Conservation (phyloP, 371 early-diverging fungal species). For the Chytridium lagenaria region DNA sequence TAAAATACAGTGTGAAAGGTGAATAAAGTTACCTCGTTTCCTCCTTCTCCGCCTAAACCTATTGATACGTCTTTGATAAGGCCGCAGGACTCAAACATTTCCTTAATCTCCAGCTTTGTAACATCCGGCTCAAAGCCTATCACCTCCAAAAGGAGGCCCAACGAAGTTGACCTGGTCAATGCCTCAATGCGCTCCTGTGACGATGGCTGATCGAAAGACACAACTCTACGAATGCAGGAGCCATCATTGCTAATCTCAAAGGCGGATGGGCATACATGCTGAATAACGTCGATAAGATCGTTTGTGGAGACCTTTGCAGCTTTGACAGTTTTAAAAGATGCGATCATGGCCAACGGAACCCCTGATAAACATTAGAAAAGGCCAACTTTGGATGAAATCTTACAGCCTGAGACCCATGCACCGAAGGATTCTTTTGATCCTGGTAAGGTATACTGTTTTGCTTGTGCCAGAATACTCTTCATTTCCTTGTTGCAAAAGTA, state of each 20-base stretch:
- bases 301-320: not conserved
- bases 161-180: not conserved
- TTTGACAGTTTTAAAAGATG: slow-evolving; percentile 22
- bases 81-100: slow-evolving; percentile 20
- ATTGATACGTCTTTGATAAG: slow-evolving; percentile 1
- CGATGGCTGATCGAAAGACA: slow-evolving; percentile 11
- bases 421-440: not conserved
- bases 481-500: slow-evolving; percentile 34
- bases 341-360: slow-evolving; percentile 17
- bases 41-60: not conserved
- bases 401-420: slow-evolving; percentile 15
- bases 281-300: slow-evolving; percentile 1
- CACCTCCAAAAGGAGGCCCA: slow-evolving; percentile 13
- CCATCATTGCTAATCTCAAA: slow-evolving; percentile 13
- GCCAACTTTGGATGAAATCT: not conserved
- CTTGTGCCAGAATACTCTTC: slow-evolving; percentile 14
- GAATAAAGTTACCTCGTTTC: slow-evolving; percentile 1
- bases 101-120: slow-evolving; percentile 8
- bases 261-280: not conserved
- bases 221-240: not conserved
- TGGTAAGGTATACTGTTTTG: not conserved
- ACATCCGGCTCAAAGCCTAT: slow-evolving; percentile 8
- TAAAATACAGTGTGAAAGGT: not conserved
- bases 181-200: slow-evolving; percentile 1
- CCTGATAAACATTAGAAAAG: slow-evolving; percentile 7